Conservation (phyloP, 2,329 filamentous ascomycete genomes). For the Aspergillus sp. region DNA sequence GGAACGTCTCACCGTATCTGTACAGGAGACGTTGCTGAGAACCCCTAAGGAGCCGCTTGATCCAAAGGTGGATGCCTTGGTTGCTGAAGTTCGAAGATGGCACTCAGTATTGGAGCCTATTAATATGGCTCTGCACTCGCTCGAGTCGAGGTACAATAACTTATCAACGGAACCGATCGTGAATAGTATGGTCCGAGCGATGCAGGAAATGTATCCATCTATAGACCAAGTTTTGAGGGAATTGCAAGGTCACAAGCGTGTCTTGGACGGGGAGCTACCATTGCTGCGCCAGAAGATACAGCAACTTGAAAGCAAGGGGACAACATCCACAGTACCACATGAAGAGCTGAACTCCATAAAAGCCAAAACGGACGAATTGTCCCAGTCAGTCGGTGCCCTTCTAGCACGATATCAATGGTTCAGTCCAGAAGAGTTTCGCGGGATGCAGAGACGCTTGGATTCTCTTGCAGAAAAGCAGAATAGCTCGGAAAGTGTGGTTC, state of each 20-base stretch:
- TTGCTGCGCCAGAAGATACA: conserved; percentile 4
- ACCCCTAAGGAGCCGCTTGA: not conserved
- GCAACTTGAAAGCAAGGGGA: conserved; percentile 6
- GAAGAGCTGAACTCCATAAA: conserved; percentile 10
- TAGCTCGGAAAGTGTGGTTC: not conserved
- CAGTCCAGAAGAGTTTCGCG: conserved; percentile 9
- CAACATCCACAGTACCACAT: not conserved
- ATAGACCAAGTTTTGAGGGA: conserved; percentile 24
- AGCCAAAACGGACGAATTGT: conserved; percentile 1
- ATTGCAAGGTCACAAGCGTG: conserved; percentile 17
- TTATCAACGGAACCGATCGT: conserved; percentile 42
- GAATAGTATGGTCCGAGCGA: conserved; percentile 32
- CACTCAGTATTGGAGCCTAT: conserved; percentile 9
- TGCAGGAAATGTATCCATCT: conserved; percentile 40
- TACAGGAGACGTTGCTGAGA: not conserved
- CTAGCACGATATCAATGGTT: conserved; percentile 4
- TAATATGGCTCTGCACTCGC: conserved; percentile 29
- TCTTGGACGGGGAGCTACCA: conserved; percentile 12
- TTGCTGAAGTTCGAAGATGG: not conserved
- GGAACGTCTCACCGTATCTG: not conserved
- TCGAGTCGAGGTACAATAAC: conserved; percentile 54
- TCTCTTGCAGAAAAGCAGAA: conserved; percentile 8
- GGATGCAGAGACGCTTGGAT: conserved; percentile 6
- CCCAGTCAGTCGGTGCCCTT: conserved; percentile 6
- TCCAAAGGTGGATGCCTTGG: not conserved